Evolutionary conservation across 2,329 filamentous ascomycete species (phyloP).

Genomic region (Apiospora rasikravindrae): DNA sequence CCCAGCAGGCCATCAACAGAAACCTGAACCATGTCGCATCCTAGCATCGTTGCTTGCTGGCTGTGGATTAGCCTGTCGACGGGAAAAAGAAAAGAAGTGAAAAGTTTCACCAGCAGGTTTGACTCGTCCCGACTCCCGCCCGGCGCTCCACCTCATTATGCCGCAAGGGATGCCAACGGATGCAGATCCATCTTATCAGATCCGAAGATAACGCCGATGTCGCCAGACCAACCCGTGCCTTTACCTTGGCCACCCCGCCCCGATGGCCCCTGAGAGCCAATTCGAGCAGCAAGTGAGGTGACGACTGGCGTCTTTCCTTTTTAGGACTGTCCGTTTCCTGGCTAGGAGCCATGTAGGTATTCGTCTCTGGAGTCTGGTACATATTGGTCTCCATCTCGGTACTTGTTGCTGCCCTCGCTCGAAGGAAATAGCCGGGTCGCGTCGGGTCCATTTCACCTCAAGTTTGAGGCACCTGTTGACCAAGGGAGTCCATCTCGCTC

Average conservation of each 20-base stretch:
- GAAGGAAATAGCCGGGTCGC: background rate
- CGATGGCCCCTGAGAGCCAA: no score
- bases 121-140: conserved; percentile 12
- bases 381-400: background rate
- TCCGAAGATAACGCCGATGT: conserved; percentile 58
- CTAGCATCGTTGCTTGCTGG: no score
- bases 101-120: conserved; percentile 9
- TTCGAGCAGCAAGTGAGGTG: no score
- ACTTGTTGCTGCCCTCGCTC: background rate
- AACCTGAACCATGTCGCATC: background rate
- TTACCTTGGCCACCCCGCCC: conserved; percentile 4
- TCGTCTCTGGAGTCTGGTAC: background rate
- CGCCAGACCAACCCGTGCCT: conserved; percentile 31
- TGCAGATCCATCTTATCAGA: conserved; percentile 57
- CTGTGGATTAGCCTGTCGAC: background rate
- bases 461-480: background rate
- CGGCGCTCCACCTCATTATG: conserved; percentile 5
- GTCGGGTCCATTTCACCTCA: background rate
- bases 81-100: background rate
- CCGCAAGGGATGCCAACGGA: conserved; percentile 23
- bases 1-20: background rate
- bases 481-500: background rate
- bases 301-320: no score
- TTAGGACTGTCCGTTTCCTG: background rate
- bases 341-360: background rate